phyloP scores from a whole-genome alignment of 78 protist species.

The Creolimax fragrantissima region DNA sequence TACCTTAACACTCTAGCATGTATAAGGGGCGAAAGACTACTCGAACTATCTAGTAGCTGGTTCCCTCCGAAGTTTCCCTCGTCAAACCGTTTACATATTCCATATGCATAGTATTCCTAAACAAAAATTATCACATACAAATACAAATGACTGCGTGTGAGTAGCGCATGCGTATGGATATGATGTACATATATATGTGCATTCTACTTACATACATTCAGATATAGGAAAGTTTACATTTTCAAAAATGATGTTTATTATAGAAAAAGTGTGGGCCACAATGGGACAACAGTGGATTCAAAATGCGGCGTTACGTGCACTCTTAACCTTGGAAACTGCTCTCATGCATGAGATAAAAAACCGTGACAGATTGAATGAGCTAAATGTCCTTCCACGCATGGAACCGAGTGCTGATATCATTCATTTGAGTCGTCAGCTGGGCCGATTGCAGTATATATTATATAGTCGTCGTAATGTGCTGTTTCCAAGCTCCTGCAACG shows the following conservation, averaged over 20 bases:
- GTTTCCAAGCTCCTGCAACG: background rate
- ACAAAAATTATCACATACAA: too few species aligned
- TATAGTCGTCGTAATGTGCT: background rate
- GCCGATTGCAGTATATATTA: background rate
- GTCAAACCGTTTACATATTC: too few species aligned
- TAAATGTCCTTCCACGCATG: background rate
- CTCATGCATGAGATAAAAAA: too few species aligned
- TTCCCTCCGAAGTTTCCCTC: constrained; percentile 90
- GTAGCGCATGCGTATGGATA: too few species aligned
- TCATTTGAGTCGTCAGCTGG: background rate
- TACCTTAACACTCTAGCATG: too few species aligned
- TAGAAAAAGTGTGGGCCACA: background rate
- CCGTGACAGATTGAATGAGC: too few species aligned
- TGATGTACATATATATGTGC: too few species aligned
- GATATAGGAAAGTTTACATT: too few species aligned
- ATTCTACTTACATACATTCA: too few species aligned
- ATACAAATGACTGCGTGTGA: too few species aligned
- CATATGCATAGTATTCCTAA: too few species aligned
- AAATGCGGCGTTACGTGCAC: background rate
- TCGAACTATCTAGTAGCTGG: constrained; percentile 67
- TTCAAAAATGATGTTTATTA: background rate
- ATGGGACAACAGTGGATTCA: background rate
- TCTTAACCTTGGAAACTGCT: background rate
- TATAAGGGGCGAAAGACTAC: constrained; percentile 91
- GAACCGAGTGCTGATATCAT: background rate